A percentile compares a stretch with the other conserved stretches of the same genome.
Evolutionary conservation across 305 asterid genomes (phyloP).

Genomic region (Solanum hybrid): DNA sequence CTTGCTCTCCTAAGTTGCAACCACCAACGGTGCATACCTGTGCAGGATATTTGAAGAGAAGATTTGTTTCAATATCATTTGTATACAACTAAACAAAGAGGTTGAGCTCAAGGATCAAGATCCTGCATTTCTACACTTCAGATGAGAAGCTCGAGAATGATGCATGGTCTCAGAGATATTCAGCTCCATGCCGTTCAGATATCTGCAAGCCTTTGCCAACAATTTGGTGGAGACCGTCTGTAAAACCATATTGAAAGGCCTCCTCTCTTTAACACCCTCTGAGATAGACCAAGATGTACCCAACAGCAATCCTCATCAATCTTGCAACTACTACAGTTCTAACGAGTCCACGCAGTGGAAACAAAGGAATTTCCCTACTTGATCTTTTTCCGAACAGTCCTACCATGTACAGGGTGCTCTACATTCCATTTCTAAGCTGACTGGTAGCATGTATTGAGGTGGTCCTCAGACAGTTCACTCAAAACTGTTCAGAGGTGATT

Average conservation of each 20-base stretch:
- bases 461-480: not conserved
- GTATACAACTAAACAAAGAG: not conserved
- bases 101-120: not conserved
- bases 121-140: not conserved
- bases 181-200: not conserved
- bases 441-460: not conserved
- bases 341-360: not conserved
- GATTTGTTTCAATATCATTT: not conserved
- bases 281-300: not conserved
- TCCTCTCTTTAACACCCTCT: not conserved
- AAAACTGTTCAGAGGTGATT: not conserved
- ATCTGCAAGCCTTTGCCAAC: not conserved
- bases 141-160: not conserved
- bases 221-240: not conserved
- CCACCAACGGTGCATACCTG: not conserved
- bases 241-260: not conserved
- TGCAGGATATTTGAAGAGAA: not conserved
- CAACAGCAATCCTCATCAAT: not conserved
- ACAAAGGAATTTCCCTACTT: not conserved
- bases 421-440: not conserved
- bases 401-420: not conserved
- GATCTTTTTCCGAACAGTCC: not conserved
- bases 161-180: not conserved
- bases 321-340: not conserved
- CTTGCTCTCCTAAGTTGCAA: not conserved